Conservation (phyloP, 345 rosid species). For the Moricandia arvensis region DNA sequence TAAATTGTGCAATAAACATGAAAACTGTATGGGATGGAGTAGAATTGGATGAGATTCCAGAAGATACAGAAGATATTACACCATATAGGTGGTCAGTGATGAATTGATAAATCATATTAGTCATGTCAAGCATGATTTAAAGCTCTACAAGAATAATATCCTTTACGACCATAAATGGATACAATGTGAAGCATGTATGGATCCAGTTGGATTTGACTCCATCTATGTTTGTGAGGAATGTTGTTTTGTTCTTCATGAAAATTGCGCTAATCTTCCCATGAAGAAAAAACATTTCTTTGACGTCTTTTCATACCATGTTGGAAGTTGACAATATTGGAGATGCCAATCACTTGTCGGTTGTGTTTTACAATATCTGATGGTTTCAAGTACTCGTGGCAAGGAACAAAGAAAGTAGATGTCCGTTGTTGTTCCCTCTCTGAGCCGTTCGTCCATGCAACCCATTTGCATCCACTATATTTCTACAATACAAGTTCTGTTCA, state of each 20-base stretch:
- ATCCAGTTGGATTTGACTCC: neutral
- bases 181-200: neutral
- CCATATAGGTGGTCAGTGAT: constrained; percentile 2
- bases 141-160: neutral
- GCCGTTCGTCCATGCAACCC: neutral
- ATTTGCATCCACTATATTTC: constrained; percentile 8
- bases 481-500: neutral
- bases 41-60: neutral
- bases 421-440: constrained; percentile 20
- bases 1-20: neutral
- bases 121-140: neutral
- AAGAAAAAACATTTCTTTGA: neutral
- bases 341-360: neutral
- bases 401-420: neutral
- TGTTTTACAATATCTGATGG: neutral
- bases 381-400: neutral
- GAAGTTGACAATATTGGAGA: neutral
- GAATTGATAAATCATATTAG: neutral
- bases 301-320: neutral
- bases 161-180: neutral
- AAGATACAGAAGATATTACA: neutral
- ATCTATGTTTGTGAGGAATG: neutral
- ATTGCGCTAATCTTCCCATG: neutral
- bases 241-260: neutral
- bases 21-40: neutral